Evolutionary conservation across 495 filamentous ascomycete species (phyloP).

Genomic region (Lasiosphaeriaceae sp.): DNA sequence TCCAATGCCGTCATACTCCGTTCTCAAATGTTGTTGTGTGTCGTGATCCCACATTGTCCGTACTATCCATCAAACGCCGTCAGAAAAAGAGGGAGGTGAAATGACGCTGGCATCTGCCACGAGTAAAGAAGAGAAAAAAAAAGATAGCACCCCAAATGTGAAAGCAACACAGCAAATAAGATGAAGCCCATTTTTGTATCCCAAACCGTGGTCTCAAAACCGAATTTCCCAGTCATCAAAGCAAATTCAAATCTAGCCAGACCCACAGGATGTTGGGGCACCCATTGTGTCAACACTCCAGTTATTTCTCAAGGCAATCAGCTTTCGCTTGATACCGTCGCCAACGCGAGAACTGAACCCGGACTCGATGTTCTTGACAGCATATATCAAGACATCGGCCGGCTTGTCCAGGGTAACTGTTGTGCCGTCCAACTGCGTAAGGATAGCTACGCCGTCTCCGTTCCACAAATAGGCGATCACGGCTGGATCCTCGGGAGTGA

Average conservation of each 20-base stretch:
- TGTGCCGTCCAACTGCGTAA: slow-evolving; percentile 29
- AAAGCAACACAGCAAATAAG: too few relatives aligned
- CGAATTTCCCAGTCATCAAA: too few relatives aligned
- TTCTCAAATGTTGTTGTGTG: background rate
- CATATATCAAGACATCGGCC: slow-evolving; percentile 38
- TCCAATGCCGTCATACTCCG: background rate
- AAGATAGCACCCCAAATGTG: too few relatives aligned
- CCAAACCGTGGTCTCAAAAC: too few relatives aligned
- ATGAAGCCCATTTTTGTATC: too few relatives aligned
- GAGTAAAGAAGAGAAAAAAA: too few relatives aligned
- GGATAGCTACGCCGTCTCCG: slow-evolving; percentile 33
- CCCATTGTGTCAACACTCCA: slow-evolving; percentile 27
- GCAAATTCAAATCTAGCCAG: too few relatives aligned
- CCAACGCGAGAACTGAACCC: slow-evolving; percentile 37
- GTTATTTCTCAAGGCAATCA: slow-evolving; percentile 29
- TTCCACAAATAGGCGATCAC: slow-evolving; percentile 39
- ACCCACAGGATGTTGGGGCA: background rate
- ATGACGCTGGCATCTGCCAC: too few relatives aligned
- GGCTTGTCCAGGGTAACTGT: slow-evolving; percentile 35
- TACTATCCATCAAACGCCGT: background rate
- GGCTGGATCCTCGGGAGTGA: slow-evolving; percentile 33
- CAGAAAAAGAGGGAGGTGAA: background rate
- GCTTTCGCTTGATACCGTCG: slow-evolving; percentile 47
- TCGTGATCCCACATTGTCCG: background rate
- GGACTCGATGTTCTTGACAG: slow-evolving; percentile 41